Evolutionary conservation across 2,329 filamentous ascomycete species (phyloP).

Genomic region (Chalara sp.): DNA sequence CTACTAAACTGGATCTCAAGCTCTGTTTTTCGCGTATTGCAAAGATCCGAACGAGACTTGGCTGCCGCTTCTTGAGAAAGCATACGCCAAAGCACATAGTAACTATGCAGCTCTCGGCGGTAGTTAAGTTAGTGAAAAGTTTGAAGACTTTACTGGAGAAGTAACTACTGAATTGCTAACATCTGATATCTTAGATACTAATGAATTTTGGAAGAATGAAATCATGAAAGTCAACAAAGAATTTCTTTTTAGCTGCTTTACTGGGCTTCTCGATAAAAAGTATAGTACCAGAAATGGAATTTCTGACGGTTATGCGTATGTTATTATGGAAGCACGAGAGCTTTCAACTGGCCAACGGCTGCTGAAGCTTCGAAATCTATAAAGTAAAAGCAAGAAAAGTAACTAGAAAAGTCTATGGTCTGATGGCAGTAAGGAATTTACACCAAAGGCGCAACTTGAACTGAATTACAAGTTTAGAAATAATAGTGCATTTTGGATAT

Average conservation of each 20-base stretch:
- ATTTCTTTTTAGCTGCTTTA: constrained; percentile 68
- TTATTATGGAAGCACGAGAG: constrained; percentile 50
- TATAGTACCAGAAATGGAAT: constrained; percentile 55
- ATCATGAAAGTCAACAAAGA: constrained; percentile 74
- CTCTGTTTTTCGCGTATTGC: constrained; percentile 72
- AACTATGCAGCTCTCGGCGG: constrained; percentile 71
- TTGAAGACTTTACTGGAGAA: constrained; percentile 58
- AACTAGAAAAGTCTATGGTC: constrained; percentile 53
- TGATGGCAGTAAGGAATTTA: constrained; percentile 57
- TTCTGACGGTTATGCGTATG: constrained; percentile 51
- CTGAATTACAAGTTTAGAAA: constrained; percentile 53
- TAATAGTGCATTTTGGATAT: constrained; percentile 59
- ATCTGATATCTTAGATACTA: constrained; percentile 67
- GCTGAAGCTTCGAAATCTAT: constrained; percentile 52
- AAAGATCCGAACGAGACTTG: constrained; percentile 74
- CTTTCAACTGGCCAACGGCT: constrained; percentile 48
- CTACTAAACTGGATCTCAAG: constrained; percentile 53
- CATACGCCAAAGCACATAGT: constrained; percentile 78
- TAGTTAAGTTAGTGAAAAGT: constrained; percentile 42
- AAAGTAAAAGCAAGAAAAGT: constrained; percentile 51
- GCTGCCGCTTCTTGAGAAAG: constrained; percentile 75
- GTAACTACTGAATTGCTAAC: constrained; percentile 66
- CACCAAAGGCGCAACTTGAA: constrained; percentile 48
- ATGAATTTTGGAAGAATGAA: constrained; percentile 79
- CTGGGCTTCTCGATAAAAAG: constrained; percentile 55